Base-by-base conservation (phyloP, 805 yeast species). In the Pichia membranifaciens region DNA sequence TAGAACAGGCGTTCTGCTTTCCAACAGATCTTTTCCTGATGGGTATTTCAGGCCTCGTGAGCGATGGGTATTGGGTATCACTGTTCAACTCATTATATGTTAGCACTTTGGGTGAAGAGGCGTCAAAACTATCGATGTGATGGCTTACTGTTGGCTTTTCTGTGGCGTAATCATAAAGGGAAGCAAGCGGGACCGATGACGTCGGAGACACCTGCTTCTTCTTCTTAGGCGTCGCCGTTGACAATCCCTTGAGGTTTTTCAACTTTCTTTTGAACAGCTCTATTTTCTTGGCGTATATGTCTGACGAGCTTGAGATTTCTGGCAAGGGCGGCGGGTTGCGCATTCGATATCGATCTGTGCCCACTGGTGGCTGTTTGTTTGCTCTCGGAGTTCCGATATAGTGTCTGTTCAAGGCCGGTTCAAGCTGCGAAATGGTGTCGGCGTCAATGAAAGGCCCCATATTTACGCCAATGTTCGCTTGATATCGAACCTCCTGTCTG, bases 391-490 rank as follows among this genome's bases (percentile, higher is more conserved):
- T 22, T 12, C 50, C 50, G 2, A 48, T 5, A n/a, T 21, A 48
- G 20, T 48, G 50, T 21, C 23, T 43, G 16, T 43, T 44, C 2
- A 48, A n/a, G 5, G 40, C 34, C 5, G 50, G 47, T 28, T 48
- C 50, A 4, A 44, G 17, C 5, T 39, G 35, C 7, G 35, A 38
- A 3, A 41, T 16, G 33, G 39, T 40, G 6, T 41, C 45, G 10
- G 45, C 32, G 28, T 48, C 48, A 17, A 44, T 31, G 16, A 44
- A 48, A 1, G 43, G n/a, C 40, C 65, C 63, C 57, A 64, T 58
- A 29, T 64, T 65, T 41, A 56, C 61, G 41, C 64, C 64, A 56
- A 64, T 58, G 25, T 64, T 65, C 41, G 57, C 60, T 39, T 62
- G 62, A 39, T 62, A 59, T 41, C 59, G 64, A 33, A 63, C 56